phyloP scores from a whole-genome alignment of 306 rosid genomes.

The Castanea sativa region DNA sequence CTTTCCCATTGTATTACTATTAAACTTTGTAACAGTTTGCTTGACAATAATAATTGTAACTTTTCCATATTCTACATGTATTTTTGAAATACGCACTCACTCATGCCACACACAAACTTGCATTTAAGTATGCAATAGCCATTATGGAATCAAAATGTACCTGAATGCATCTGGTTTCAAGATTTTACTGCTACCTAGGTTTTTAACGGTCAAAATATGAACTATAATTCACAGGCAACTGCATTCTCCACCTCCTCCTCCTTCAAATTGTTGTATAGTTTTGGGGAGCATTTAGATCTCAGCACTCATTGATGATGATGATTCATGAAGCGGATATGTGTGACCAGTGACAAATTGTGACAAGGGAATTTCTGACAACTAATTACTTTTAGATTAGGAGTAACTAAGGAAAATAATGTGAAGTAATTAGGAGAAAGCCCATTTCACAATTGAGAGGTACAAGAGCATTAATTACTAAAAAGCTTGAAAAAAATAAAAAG shows the following conservation, averaged over 20 bases:
- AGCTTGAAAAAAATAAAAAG: not conserved
- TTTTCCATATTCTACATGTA: not conserved
- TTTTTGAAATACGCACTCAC: not conserved
- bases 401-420: not conserved
- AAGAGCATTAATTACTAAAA: not conserved
- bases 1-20: slow-evolving; percentile 18
- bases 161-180: not conserved
- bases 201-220: not conserved
- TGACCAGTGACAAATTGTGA: not conserved
- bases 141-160: not conserved
- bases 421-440: not conserved
- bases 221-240: not conserved
- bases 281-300: not conserved
- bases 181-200: not conserved
- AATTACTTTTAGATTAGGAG: not conserved
- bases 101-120: not conserved
- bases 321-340: not conserved
- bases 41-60: slow-evolving; percentile 9
- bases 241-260: not conserved
- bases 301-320: not conserved
- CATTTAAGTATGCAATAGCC: not conserved
- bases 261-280: not conserved
- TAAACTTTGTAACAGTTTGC: slow-evolving; percentile 12
- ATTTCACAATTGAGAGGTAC: not conserved
- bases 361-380: not conserved